Base-by-base conservation (phyloP, 352 stramenopile genomes). In the Globisporangium carolinianum region DNA sequence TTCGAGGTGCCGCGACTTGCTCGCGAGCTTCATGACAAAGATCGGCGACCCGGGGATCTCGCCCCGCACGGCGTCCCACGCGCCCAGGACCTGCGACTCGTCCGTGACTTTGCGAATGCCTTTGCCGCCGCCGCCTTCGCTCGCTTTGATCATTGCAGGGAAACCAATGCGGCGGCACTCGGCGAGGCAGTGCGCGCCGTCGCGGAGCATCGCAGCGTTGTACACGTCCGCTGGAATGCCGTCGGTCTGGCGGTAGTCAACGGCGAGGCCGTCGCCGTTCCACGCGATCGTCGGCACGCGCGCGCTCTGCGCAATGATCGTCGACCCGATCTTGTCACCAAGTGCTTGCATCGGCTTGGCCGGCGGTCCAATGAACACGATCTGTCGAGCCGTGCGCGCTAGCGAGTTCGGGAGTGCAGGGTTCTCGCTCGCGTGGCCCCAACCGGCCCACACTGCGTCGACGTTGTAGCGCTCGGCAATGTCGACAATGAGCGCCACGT, bases 121-220 rank as follows among this genome's bases (percentile, higher is more conserved):
- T 71, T 99, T 99, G 61, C 98, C 98, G 51, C 98, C 98, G 53
- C 98, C 98, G 53, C 97, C 98, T 76, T 99, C 97, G 51, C 83
- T 98, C 36, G 97, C 98, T 76, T 99, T 99, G 73, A 99, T 99
- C 97, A 99, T 99, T 54, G 99, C 88, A 5, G 98, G 98, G 71
- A 98, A 99, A 38, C 97, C 97, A 72, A 99, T 98, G 58, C 89
- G 76, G 42, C 89, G 86, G 61, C 93, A 97, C 52, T 95, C 87
- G n/a, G 92, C 76, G n/a, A 91, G 72, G 24, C 97, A 98, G 66
- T 99, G 79, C 47, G 89, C 68, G 0, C 91, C 89, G 63, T 92
- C 96, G 12, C 73, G 83, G 53, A 99, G 86, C 69, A 91, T 97
- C 5, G 96, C 97, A 36, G 94, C 71, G 11, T 97, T 73, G 71